These are phyloP conservation scores for Penicillium sp. DNA, from an alignment of 2,329 filamentous ascomycete species.

Conservation along the genomic window DNA sequence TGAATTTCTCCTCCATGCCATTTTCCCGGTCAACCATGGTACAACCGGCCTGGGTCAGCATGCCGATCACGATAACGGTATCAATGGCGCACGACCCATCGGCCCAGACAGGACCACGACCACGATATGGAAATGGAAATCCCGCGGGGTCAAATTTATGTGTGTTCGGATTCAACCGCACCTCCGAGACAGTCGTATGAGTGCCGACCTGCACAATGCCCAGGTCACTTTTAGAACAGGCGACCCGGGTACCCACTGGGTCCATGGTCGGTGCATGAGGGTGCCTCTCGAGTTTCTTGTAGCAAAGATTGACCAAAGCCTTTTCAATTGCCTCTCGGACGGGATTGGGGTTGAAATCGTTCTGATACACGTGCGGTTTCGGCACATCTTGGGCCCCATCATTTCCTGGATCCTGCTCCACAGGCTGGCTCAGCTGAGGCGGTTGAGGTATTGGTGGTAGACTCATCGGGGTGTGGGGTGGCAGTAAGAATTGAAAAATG, in stretches of 20 bases:
- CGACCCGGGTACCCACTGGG: conserved; percentile 21
- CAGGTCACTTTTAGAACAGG: conserved; percentile 26
- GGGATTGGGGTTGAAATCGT: not conserved
- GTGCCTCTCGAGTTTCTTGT: conserved; percentile 41
- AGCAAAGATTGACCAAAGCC: conserved; percentile 36
- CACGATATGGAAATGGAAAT: conserved; percentile 33
- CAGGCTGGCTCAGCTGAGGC: not conserved
- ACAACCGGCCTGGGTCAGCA: conserved; percentile 45
- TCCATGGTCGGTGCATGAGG: conserved; percentile 26
- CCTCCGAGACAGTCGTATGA: conserved; percentile 22
- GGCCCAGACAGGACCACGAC: conserved; percentile 40
- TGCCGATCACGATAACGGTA: conserved; percentile 43
- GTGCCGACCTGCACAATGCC: conserved; percentile 26
- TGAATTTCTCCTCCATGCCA: conserved; percentile 26
- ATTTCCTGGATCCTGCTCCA: not conserved
- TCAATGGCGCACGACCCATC: conserved; percentile 38
- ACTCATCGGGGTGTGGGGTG: not conserved
- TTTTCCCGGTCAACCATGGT: conserved; percentile 39
- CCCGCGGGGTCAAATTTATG: conserved; percentile 32
- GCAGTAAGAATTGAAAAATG: conserved; percentile 8
- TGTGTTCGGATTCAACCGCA: conserved; percentile 24
- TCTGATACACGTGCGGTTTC: not conserved
- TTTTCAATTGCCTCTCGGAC: conserved; percentile 34
- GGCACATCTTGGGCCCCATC: no score
- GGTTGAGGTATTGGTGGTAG: not conserved